Percentiles rank a stretch among this genome's conserved stretches.
phyloP scores from a whole-genome alignment of 352 stramenopile genomes.

The Phytophthora ohioensis region DNA sequence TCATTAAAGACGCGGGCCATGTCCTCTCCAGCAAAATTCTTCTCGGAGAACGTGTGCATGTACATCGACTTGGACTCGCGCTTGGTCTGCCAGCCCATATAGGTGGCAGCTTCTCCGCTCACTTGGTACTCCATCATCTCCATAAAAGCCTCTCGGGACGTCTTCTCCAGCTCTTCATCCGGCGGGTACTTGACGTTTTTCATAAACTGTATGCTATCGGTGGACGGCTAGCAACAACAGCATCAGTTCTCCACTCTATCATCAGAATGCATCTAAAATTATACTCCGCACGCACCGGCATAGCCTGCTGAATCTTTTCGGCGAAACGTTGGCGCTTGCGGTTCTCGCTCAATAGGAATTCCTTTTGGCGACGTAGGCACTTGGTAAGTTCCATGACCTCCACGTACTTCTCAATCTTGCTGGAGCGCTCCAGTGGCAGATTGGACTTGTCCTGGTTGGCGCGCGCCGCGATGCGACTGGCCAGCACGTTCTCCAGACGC shows the following conservation, averaged over 20 bases:
- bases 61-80: conserved; percentile 90
- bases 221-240: conserved; percentile 61
- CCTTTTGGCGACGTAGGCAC: conserved; percentile 85
- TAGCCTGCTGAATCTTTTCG: conserved; percentile 88
- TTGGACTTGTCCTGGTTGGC: conserved; percentile 78
- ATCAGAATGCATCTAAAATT: neutral
- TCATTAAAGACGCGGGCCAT: conserved; percentile 83
- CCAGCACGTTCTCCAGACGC: conserved; percentile 77
- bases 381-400: conserved; percentile 91
- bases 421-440: conserved; percentile 77
- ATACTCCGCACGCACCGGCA: conserved; percentile 60
- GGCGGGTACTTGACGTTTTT: conserved; percentile 87
- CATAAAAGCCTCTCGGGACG: conserved; percentile 74
- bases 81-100: conserved; percentile 83
- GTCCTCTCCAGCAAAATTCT: conserved; percentile 74
- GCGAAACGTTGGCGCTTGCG: conserved; percentile 87
- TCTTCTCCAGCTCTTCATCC: conserved; percentile 84
- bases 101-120: conserved; percentile 67
- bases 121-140: conserved; percentile 88
- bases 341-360: conserved; percentile 89
- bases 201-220: conserved; percentile 90
- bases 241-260: conserved; percentile 6
- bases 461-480: conserved; percentile 72
- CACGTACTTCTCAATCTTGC: conserved; percentile 90
- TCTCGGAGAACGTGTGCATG: conserved; percentile 80